Evolutionary conservation across 2,329 filamentous ascomycete species (phyloP).

Genomic region (Paradendryphiella salina): DNA sequence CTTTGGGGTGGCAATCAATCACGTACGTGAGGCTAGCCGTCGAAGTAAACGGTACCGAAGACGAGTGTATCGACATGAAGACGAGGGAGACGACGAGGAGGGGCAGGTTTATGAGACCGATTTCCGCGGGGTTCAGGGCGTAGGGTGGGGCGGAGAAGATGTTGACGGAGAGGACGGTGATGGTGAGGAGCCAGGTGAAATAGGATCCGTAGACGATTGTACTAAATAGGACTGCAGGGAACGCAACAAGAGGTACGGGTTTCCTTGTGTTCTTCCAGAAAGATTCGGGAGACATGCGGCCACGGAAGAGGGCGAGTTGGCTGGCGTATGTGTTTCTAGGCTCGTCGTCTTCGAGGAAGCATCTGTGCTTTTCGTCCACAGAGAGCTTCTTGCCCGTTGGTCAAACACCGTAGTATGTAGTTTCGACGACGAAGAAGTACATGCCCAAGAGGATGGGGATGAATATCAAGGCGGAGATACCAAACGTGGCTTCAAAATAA

Average conservation of each 20-base stretch:
- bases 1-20: constrained; percentile 48
- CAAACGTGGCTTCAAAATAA: constrained; percentile 50
- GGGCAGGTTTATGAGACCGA: constrained; percentile 75
- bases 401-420: constrained; percentile 42
- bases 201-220: constrained; percentile 52
- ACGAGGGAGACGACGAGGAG: constrained; percentile 74
- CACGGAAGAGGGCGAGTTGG: constrained; percentile 34
- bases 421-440: constrained; percentile 54
- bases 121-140: constrained; percentile 78
- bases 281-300: constrained; percentile 36
- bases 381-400: constrained; percentile 22
- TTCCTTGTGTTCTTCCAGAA: constrained; percentile 42
- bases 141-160: constrained; percentile 81
- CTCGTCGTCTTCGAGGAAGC: constrained; percentile 23
- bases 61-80: constrained; percentile 45
- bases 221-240: constrained; percentile 83
- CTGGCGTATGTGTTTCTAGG: constrained; percentile 29
- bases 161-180: constrained; percentile 80
- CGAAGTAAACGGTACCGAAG: constrained; percentile 46
- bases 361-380: constrained; percentile 31
- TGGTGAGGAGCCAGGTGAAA: constrained; percentile 79
- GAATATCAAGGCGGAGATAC: constrained; percentile 51
- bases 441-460: constrained; percentile 48
- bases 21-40: constrained; percentile 48
- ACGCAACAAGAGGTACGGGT: constrained; percentile 79